These are phyloP conservation scores for Dactylis glomerata DNA, from an alignment of 176 grass and related monocot species.

Conservation along the genomic window DNA sequence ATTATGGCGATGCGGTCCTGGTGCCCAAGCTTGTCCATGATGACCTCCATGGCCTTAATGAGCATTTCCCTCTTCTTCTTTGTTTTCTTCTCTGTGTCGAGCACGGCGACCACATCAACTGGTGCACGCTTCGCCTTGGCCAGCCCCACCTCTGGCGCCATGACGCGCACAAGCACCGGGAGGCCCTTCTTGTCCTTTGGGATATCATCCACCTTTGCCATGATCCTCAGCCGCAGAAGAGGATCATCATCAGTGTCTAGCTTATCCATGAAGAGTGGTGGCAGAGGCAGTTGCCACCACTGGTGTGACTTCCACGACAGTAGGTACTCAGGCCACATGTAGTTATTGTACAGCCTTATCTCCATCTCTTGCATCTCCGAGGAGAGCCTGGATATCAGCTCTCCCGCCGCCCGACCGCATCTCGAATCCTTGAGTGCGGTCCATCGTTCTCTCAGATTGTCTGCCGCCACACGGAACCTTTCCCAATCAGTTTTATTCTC, in stretches of 20 bases:
- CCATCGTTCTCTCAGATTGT: background rate
- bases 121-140: background rate
- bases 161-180: background rate
- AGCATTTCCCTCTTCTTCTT: background rate
- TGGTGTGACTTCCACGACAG: conserved; percentile 1
- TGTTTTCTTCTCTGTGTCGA: background rate
- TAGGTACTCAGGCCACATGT: conserved; percentile 8
- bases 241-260: too few species aligned
- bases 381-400: background rate
- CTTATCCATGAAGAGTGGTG: background rate
- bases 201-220: background rate
- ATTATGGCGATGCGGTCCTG: conserved; percentile 1
- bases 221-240: background rate
- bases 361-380: conserved; percentile 9
- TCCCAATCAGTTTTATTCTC: background rate
- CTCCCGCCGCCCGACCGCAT: too few species aligned
- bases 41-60: background rate
- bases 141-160: background rate
- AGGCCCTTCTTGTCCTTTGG: background rate
- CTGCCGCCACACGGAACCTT: background rate
- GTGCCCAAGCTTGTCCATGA: background rate
- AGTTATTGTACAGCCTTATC: background rate
- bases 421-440: background rate
- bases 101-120: background rate
- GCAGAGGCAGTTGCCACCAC: background rate